Conservation (phyloP, 2,329 filamentous ascomycete species). For the Beauveria australis region DNA sequence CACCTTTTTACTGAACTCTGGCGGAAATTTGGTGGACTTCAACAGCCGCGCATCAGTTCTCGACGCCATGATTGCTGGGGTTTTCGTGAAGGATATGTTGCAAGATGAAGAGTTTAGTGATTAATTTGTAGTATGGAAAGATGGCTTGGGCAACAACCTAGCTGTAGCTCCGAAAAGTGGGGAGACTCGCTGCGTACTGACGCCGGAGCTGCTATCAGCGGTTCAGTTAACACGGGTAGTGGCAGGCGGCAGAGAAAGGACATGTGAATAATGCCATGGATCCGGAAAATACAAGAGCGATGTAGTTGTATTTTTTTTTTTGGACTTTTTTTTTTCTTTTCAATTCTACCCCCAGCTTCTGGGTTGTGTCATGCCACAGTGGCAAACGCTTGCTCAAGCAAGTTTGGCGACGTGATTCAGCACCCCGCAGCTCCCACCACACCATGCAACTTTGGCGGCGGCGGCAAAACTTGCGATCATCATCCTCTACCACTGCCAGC, state of each 20-base stretch:
- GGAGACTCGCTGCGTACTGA: background rate
- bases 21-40: constrained; percentile 85
- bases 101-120: background rate
- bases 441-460: background rate
- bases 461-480: background rate
- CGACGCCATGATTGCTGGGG: constrained; percentile 55
- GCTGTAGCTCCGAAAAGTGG: constrained; percentile 5
- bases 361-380: background rate
- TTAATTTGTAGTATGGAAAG: background rate
- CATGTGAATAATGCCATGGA: background rate
- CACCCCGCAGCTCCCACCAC: constrained; percentile 3
- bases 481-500: background rate
- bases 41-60: constrained; percentile 84
- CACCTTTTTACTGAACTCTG: constrained; percentile 90
- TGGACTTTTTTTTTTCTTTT: background rate
- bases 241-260: background rate
- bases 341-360: background rate
- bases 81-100: background rate
- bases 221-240: background rate
- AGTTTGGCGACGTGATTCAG: background rate
- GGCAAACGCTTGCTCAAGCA: background rate
- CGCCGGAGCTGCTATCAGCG: background rate
- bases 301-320: background rate
- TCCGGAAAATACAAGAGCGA: background rate
- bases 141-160: background rate